A percentile compares a stretch with the other conserved stretches of the same genome.
These are phyloP conservation scores for Misopates orontium DNA, from an alignment of 257 asterid species.

Conservation along the genomic window DNA sequence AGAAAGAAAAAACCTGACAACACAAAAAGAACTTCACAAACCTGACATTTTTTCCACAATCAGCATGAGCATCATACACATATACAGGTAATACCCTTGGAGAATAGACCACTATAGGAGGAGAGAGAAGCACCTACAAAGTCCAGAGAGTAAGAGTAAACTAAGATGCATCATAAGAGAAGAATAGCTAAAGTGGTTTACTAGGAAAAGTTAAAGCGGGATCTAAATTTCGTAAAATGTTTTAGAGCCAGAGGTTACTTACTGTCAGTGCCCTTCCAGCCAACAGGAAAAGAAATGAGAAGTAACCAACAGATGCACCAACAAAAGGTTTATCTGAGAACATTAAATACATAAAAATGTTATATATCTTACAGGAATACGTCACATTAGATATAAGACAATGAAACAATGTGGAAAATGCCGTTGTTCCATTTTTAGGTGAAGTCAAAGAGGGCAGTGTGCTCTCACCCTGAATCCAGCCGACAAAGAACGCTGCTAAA, in stretches of 20 bases:
- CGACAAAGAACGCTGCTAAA: constrained; percentile 90
- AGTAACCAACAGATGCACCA: constrained; percentile 99
- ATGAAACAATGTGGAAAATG: too few relatives aligned
- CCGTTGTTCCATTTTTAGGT: constrained; percentile 3
- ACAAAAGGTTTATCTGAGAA: constrained; percentile 81
- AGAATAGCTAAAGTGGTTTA: too few relatives aligned
- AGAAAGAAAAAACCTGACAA: constrained; percentile 20
- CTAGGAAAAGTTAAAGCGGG: too few relatives aligned
- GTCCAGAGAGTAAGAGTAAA: too few relatives aligned
- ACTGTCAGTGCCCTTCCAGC: constrained; percentile 98
- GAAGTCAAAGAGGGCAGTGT: background rate
- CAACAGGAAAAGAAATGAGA: constrained; percentile 90
- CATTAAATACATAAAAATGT: constrained; percentile 23
- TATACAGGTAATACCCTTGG: constrained; percentile 98
- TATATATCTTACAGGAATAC: constrained; percentile 16
- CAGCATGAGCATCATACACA: constrained; percentile 99
- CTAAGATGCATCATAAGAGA: too few relatives aligned
- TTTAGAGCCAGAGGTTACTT: constrained; percentile 44
- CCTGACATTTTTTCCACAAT: constrained; percentile 99
- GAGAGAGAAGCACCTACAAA: constrained; percentile 93
- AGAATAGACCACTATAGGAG: constrained; percentile 96
- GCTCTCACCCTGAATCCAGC: constrained; percentile 75
- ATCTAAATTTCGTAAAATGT: too few relatives aligned
- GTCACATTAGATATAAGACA: background rate
- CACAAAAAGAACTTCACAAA: constrained; percentile 35